Evolutionary conservation across 768 basidiomycete species (phyloP).

Genomic region (Rhodotorula paludigena): DNA sequence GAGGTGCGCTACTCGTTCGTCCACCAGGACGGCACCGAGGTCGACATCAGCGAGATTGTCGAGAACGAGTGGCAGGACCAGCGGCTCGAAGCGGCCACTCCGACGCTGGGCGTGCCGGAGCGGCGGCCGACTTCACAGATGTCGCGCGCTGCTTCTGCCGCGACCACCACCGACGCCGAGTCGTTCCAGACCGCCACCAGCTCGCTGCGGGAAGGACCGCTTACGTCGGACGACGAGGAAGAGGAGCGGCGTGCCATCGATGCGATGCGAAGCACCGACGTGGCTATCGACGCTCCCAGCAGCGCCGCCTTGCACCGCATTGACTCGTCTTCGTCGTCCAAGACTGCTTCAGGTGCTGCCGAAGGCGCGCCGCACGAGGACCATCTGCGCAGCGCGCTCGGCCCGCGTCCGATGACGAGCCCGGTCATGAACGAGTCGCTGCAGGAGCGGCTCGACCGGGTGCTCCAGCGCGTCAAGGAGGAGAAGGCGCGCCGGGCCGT

Average conservation of each 20-base stretch:
- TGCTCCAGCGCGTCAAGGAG: constrained; percentile 48
- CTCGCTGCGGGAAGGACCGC: constrained; percentile 38
- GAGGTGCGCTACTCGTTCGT: constrained; percentile 90
- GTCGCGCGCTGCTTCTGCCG: constrained; percentile 12
- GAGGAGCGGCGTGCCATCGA: constrained; percentile 39
- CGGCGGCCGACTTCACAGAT: constrained; percentile 2
- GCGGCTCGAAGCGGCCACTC: not conserved
- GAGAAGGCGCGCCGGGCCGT: constrained; percentile 25
- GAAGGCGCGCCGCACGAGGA: constrained; percentile 35
- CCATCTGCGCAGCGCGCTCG: constrained; percentile 46
- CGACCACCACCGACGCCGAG: constrained; percentile 32
- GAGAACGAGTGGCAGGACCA: constrained; percentile 68
- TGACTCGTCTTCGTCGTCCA: not conserved
- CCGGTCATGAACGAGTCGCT: constrained; percentile 41
- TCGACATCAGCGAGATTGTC: constrained; percentile 87
- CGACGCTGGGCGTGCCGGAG: not conserved
- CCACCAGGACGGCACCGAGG: constrained; percentile 79
- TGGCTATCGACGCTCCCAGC: constrained; percentile 18
- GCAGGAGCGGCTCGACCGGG: constrained; percentile 48
- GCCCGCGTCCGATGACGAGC: constrained; percentile 25
- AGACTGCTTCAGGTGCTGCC: not conserved
- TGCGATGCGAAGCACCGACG: constrained; percentile 18
- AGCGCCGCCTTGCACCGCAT: not conserved
- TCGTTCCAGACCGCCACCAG: constrained; percentile 46
- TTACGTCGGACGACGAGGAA: not conserved